Evolutionary conservation across 805 yeast genomes (phyloP).

Genomic region (Gaillardinia entomophila): DNA sequence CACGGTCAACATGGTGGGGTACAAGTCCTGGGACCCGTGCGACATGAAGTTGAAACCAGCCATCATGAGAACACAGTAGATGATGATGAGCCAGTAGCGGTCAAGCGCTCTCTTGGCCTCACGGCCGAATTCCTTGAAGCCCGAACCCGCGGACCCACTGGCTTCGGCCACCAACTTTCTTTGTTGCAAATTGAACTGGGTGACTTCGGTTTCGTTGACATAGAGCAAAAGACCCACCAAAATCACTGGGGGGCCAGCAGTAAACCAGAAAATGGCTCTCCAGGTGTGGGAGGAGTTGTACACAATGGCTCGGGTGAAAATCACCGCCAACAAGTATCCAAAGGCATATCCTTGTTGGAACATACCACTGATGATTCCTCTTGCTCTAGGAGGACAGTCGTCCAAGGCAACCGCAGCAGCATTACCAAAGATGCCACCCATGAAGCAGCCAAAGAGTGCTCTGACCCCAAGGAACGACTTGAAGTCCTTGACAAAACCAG

Average conservation of each 20-base stretch:
- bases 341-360: slow-evolving; percentile 80
- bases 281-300: slow-evolving; percentile 12
- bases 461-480: slow-evolving; percentile 56
- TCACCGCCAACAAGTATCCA: slow-evolving; percentile 61
- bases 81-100: slow-evolving; percentile 55
- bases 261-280: slow-evolving; percentile 22
- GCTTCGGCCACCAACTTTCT: background rate
- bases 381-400: slow-evolving; percentile 52
- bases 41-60: slow-evolving; percentile 37
- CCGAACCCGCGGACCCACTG: background rate
- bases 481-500: slow-evolving; percentile 55
- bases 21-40: slow-evolving; percentile 39
- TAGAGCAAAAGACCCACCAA: slow-evolving; percentile 11
- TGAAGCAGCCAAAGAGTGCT: slow-evolving; percentile 58
- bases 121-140: background rate
- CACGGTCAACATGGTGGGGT: slow-evolving; percentile 32
- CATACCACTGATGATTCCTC: slow-evolving; percentile 59
- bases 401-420: slow-evolving; percentile 64
- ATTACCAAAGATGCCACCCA: slow-evolving; percentile 70
- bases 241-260: slow-evolving; percentile 17
- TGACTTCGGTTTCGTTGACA: slow-evolving; percentile 10
- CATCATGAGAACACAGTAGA: slow-evolving; percentile 49
- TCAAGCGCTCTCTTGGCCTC: slow-evolving; percentile 21
- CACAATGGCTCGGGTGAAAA: slow-evolving; percentile 57
- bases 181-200: slow-evolving; percentile 3